phyloP scores from a whole-genome alignment of 148 eudicot species.

The Linanthus parryae region DNA sequence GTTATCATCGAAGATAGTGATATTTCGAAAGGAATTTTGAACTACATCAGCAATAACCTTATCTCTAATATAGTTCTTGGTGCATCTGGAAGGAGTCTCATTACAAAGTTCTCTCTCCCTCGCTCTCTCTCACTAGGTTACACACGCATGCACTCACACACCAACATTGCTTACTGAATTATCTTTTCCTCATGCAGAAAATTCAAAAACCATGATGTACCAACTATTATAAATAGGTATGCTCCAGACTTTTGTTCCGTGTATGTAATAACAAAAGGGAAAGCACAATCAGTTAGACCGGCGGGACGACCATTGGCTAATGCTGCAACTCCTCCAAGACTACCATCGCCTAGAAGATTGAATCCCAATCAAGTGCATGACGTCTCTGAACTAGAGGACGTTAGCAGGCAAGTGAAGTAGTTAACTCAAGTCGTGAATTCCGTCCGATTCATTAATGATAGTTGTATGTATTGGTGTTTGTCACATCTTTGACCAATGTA shows the following conservation, averaged over 20 bases:
- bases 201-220: slow-evolving; percentile 52
- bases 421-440: too few species aligned
- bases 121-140: not conserved
- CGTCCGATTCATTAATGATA: too few species aligned
- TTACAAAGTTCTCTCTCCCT: slow-evolving; percentile 25
- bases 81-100: slow-evolving; percentile 41
- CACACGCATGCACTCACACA: not conserved
- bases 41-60: slow-evolving; percentile 38
- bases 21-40: slow-evolving; percentile 36
- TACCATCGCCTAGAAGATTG: slow-evolving; percentile 16
- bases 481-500: too few species aligned
- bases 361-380: not conserved
- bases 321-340: slow-evolving; percentile 36
- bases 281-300: slow-evolving; percentile 47
- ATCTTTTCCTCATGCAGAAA: slow-evolving; percentile 29
- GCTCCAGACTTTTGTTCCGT: slow-evolving; percentile 79
- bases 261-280: slow-evolving; percentile 54
- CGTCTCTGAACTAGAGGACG: slow-evolving; percentile 1
- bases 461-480: too few species aligned
- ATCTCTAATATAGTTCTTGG: slow-evolving; percentile 51
- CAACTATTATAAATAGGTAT: slow-evolving; percentile 32
- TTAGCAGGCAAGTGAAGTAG: slow-evolving; percentile 11
- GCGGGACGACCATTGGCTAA: slow-evolving; percentile 34
- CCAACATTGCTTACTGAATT: not conserved
- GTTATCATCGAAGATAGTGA: slow-evolving; percentile 49